Evolutionary conservation across 257 asterid genomes (phyloP).

Genomic region (Thymus quinquecostatus): DNA sequence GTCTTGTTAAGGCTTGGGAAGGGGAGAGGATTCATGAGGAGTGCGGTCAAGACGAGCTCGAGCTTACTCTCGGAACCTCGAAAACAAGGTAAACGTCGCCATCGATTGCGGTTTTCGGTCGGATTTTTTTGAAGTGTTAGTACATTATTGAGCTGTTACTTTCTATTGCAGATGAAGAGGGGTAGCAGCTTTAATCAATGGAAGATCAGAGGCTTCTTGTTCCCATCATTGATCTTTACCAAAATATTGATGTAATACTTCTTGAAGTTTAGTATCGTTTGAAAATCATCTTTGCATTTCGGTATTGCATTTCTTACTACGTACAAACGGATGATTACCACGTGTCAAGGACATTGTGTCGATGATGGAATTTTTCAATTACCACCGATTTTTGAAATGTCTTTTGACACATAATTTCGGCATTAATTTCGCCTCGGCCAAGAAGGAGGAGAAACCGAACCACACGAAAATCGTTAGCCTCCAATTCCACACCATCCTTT

Average conservation of each 20-base stretch:
- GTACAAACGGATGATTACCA: no score
- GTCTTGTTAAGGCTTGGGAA: constrained; percentile 87
- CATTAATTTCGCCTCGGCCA: no score
- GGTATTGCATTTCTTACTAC: no score
- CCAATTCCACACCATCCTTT: constrained; percentile 13
- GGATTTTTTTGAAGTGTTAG: no score
- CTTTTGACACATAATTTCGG: no score
- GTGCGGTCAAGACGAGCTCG: constrained; percentile 71
- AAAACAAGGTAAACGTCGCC: constrained; percentile 50
- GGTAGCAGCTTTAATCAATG: no score
- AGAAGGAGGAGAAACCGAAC: background rate
- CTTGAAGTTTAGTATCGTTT: background rate
- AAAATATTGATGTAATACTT: background rate
- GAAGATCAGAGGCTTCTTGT: no score
- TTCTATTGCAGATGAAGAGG: background rate
- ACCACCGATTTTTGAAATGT: no score
- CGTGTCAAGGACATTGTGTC: no score
- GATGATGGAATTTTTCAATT: no score
- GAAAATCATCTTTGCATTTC: background rate
- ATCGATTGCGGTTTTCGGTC: no score
- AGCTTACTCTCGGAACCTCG: constrained; percentile 78
- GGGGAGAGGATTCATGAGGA: constrained; percentile 85
- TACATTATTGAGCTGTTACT: no score
- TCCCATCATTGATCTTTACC: background rate
- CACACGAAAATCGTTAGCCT: constrained; percentile 1